A percentile compares a stretch with the other conserved stretches of the same genome.
Conservation (phyloP, 441 rosid species). For the Sinapis alba region DNA sequence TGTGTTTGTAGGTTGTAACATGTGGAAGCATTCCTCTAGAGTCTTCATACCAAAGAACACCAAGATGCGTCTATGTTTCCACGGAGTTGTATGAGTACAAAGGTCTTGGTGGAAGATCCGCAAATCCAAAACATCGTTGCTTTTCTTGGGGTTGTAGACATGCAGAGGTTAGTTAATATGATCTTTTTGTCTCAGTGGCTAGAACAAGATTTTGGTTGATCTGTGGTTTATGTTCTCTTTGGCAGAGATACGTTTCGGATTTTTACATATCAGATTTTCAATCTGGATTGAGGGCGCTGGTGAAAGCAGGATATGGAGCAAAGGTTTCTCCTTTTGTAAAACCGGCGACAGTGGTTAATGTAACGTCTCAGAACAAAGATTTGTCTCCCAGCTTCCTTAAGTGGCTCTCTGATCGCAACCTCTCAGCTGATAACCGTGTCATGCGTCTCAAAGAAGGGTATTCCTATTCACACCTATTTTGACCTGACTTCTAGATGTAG, state of each 20-base stretch:
- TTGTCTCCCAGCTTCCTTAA: conserved; percentile 70
- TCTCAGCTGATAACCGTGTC: conserved; percentile 69
- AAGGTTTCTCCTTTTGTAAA: conserved; percentile 89
- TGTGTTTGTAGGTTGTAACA: conserved; percentile 70
- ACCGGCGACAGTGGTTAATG: conserved; percentile 71
- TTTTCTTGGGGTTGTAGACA: conserved; percentile 89
- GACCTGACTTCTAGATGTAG: neutral
- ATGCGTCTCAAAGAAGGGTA: conserved; percentile 99
- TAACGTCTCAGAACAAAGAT: conserved; percentile 63
- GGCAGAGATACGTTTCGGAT: conserved; percentile 84
- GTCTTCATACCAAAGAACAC: conserved; percentile 79
- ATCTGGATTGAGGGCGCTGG: conserved; percentile 86
- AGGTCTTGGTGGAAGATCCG: conserved; percentile 77
- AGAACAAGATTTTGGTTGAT: neutral
- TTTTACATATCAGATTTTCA: conserved; percentile 96
- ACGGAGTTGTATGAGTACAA: conserved; percentile 86
- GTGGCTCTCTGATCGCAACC: conserved; percentile 85
- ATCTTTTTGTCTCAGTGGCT: neutral
- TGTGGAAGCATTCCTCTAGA: conserved; percentile 94
- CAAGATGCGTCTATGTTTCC: conserved; percentile 88
- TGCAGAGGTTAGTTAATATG: conserved; percentile 58
- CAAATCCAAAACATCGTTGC: conserved; percentile 70
- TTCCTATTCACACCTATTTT: neutral
- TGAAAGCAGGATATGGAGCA: conserved; percentile 92
- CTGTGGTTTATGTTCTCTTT: conserved; percentile 4